Percentiles rank a stretch among this genome's conserved stretches.
Conservation (phyloP, 305 asterid species). For the Euphrasia arctica region DNA sequence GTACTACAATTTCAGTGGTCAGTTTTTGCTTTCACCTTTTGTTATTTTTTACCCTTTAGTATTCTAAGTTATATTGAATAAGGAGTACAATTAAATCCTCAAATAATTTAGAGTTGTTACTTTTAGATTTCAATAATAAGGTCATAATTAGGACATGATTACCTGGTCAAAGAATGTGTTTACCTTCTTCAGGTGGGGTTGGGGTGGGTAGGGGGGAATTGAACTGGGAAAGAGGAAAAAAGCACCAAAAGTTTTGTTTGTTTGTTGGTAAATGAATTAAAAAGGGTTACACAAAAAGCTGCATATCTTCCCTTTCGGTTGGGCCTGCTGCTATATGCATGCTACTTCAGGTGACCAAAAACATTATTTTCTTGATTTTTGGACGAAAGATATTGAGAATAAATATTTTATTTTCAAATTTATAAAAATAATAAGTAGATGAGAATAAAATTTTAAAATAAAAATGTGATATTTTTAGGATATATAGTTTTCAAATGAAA, state of each 20-base stretch:
- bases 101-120: not conserved
- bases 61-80: not conserved
- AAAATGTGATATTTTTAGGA: no score
- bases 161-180: constrained; percentile 21
- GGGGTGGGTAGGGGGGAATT: no score
- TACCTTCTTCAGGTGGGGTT: not conserved
- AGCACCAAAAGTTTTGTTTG: constrained; percentile 43
- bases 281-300: constrained; percentile 66
- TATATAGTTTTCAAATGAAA: no score
- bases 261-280: constrained; percentile 71
- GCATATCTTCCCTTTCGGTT: constrained; percentile 86
- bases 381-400: no score
- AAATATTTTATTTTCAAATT: no score
- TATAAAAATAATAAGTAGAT: no score
- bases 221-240: constrained; percentile 5
- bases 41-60: not conserved
- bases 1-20: constrained; percentile 61
- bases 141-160: constrained; percentile 47
- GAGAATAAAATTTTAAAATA: no score
- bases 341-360: no score
- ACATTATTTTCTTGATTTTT: no score
- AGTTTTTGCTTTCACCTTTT: constrained; percentile 24
- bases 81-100: not conserved
- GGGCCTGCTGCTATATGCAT: constrained; percentile 44
- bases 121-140: constrained; percentile 11